phyloP scores from a whole-genome alignment of 805 yeast species.

The Ogataea kodamae region DNA sequence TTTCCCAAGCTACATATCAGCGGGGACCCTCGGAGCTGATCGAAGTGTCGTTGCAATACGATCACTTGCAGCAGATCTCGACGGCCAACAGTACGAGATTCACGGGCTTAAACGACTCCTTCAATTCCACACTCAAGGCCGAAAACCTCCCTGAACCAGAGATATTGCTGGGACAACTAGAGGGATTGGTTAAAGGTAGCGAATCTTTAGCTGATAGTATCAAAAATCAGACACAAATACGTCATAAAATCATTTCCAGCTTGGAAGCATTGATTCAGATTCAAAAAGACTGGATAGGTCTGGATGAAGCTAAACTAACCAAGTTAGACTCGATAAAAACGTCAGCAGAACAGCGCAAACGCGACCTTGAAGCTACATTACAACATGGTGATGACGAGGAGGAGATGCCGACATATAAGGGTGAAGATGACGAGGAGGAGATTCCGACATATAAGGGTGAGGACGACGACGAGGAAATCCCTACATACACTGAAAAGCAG shows the following conservation, averaged over 20 bases:
- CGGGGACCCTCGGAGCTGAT: conserved; percentile 26
- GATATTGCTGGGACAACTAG: conserved; percentile 26
- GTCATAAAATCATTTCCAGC: conserved; percentile 24
- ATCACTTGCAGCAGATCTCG: conserved; percentile 22
- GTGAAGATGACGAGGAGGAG: conserved; percentile 9
- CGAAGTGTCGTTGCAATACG: conserved; percentile 23
- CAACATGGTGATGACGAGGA: conserved; percentile 17
- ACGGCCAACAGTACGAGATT: conserved; percentile 19
- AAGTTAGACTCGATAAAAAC: conserved; percentile 18
- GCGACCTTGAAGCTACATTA: conserved; percentile 27
- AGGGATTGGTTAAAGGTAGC: conserved; percentile 16
- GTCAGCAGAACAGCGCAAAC: conserved; percentile 19
- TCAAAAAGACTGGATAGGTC: conserved; percentile 31
- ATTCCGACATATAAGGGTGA: conserved; percentile 6
- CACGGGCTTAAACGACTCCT: conserved; percentile 22
- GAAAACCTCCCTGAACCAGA: conserved; percentile 33
- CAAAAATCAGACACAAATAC: conserved; percentile 15
- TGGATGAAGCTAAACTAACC: conserved; percentile 24
- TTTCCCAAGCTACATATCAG: conserved; percentile 5
- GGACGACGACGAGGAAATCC: conserved; percentile 4
- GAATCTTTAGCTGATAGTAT: conserved; percentile 13
- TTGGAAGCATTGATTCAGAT: conserved; percentile 27
- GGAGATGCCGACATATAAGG: conserved; percentile 14
- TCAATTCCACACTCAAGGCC: conserved; percentile 25
- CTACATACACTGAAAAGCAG: too few species aligned